phyloP scores from a whole-genome alignment of 768 basidiomycete genomes.

The Mycena chlorophos region DNA sequence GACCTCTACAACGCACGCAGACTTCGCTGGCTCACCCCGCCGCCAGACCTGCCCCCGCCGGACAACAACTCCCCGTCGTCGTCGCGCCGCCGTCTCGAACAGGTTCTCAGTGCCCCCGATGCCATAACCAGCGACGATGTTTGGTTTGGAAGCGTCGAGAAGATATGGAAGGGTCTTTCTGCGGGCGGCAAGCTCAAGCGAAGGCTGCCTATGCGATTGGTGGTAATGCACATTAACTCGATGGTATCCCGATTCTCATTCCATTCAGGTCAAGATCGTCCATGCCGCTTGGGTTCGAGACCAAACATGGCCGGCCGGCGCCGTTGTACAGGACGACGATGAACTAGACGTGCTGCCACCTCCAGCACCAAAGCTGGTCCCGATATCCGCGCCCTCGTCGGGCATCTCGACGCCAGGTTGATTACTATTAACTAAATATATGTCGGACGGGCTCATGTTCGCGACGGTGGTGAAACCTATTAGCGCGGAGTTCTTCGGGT shows the following conservation, averaged over 20 bases:
- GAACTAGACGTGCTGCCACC: conserved; percentile 32
- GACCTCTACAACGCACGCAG: conserved; percentile 63
- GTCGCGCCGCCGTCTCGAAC: conserved; percentile 51
- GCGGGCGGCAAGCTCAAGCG: conserved; percentile 60
- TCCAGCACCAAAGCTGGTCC: conserved; percentile 16
- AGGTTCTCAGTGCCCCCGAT: conserved; percentile 47
- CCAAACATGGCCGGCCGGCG: conserved; percentile 70
- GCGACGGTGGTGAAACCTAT: conserved; percentile 80
- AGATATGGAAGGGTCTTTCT: conserved; percentile 63
- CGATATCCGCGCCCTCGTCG: conserved; percentile 22
- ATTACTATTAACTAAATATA: conserved; percentile 9
- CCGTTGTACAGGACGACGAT: conserved; percentile 63
- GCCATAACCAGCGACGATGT: conserved; percentile 49
- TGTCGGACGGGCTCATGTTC: conserved; percentile 48
- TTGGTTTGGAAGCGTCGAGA: conserved; percentile 59
- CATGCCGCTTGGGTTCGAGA: conserved; percentile 77
- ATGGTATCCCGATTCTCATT: conserved; percentile 19
- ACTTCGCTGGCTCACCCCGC: conserved; percentile 56
- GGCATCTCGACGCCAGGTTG: conserved; percentile 26
- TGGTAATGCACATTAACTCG: conserved; percentile 49
- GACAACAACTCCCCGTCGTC: conserved; percentile 27
- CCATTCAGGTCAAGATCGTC: conserved; percentile 64
- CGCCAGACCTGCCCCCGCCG: conserved; percentile 20
- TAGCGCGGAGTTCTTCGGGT: too few relatives aligned
- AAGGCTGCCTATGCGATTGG: conserved; percentile 59